phyloP scores from a whole-genome alignment of 1,284 basidiomycete species.

The Naganishia liquefaciens region DNA sequence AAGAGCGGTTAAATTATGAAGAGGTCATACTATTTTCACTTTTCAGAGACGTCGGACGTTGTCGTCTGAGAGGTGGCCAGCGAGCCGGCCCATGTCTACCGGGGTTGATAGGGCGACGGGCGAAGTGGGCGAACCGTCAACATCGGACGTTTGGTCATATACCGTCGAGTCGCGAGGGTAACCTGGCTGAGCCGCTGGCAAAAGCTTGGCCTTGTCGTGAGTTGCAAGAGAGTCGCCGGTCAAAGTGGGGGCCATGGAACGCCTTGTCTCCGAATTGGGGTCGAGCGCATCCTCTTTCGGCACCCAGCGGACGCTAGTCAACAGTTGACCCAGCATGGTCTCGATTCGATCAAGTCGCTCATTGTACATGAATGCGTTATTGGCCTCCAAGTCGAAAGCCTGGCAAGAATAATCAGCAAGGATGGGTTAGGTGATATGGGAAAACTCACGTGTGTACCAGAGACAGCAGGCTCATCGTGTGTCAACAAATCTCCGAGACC shows the following conservation, averaged over 20 bases:
- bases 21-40: neutral
- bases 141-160: neutral
- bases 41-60: constrained; percentile 4
- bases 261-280: neutral
- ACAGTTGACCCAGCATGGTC: constrained; percentile 37
- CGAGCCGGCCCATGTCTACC: constrained; percentile 9
- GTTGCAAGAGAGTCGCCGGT: constrained; percentile 12
- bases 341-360: constrained; percentile 41
- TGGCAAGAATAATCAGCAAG: constrained; percentile 11
- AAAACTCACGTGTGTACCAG: constrained; percentile 18
- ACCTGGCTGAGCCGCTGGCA: neutral
- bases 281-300: neutral
- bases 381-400: constrained; percentile 41
- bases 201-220: constrained; percentile 9
- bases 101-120: constrained; percentile 1
- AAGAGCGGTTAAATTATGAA: neutral
- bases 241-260: constrained; percentile 20
- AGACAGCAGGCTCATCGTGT: constrained; percentile 36
- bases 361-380: constrained; percentile 33
- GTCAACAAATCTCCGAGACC: constrained; percentile 47
- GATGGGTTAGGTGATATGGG: neutral
- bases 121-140: neutral
- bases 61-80: constrained; percentile 18
- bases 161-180: neutral
- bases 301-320: constrained; percentile 3